Evolutionary conservation across 2,329 filamentous ascomycete species (phyloP).

Genomic region (Pseudogymnoascus destructans): DNA sequence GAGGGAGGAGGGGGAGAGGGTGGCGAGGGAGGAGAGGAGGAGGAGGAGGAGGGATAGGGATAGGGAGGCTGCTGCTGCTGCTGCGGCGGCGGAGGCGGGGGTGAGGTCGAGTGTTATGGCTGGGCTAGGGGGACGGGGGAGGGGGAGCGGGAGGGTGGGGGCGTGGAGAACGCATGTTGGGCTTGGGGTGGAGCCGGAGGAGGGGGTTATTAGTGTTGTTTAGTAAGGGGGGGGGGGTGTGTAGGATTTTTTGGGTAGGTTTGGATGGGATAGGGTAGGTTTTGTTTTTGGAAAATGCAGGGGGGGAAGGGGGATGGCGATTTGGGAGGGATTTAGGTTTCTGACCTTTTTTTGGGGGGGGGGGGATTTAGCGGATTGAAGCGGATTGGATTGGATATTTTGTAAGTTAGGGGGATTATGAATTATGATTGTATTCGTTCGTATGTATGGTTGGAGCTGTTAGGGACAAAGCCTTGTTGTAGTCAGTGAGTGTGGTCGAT

Average conservation of each 20-base stretch:
- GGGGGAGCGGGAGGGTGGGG: slow-evolving; percentile 20
- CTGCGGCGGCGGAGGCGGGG: not conserved
- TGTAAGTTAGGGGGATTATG: not conserved
- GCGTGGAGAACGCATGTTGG: slow-evolving; percentile 24
- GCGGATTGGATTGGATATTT: not conserved
- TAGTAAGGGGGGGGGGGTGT: not conserved
- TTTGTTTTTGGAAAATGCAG: not conserved
- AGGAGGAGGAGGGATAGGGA: not conserved
- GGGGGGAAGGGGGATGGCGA: not conserved
- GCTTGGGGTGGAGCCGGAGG: slow-evolving; percentile 21
- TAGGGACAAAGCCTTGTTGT: not conserved
- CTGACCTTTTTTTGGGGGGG: not conserved
- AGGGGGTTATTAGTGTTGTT: slow-evolving; percentile 18
- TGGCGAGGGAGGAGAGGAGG: no score
- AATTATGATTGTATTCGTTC: not conserved
- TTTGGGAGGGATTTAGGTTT: not conserved
- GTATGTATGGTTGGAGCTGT: not conserved
- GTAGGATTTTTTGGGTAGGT: not conserved
- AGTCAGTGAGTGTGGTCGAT: not conserved
- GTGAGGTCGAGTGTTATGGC: slow-evolving; percentile 19
- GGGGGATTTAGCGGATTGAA: not conserved
- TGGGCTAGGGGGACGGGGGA: slow-evolving; percentile 18
- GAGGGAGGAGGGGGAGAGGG: no score
- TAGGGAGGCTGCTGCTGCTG: not conserved
- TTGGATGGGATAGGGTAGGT: not conserved